Conservation (phyloP, 768 basidiomycete genomes). For the Phylloporus arenicola region DNA sequence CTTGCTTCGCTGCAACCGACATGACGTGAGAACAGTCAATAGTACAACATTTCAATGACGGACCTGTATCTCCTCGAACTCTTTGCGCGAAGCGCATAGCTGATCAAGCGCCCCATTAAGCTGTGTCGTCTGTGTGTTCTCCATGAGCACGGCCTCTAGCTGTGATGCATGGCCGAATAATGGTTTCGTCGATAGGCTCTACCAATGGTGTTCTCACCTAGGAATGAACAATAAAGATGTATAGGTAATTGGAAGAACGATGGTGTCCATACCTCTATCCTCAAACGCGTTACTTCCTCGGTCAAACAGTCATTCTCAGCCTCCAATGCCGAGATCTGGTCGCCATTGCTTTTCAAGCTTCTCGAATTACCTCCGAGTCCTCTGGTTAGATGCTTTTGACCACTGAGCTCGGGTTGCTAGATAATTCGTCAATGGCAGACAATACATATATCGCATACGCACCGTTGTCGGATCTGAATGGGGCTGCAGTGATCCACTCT, state of each 20-base stretch:
- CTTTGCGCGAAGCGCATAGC: constrained; percentile 35
- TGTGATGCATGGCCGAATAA: constrained; percentile 50
- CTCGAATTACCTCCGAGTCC: constrained; percentile 39
- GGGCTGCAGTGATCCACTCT: constrained; percentile 43
- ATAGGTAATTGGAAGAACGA: not conserved
- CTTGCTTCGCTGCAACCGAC: constrained; percentile 41
- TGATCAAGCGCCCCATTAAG: constrained; percentile 42
- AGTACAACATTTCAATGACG: constrained; percentile 17
- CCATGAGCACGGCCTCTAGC: constrained; percentile 39
- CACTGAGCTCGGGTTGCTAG: constrained; percentile 42
- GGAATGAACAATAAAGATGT: not conserved
- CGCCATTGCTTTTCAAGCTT: constrained; percentile 28
- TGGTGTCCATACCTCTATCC: constrained; percentile 38
- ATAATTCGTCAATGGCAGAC: constrained; percentile 29
- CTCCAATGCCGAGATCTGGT: constrained; percentile 47
- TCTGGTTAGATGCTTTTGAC: constrained; percentile 34
- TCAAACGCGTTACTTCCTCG: constrained; percentile 41
- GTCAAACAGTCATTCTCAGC: constrained; percentile 41
- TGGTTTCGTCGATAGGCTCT: constrained; percentile 42
- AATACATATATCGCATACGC: constrained; percentile 45
- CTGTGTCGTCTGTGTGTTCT: constrained; percentile 32
- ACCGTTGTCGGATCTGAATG: constrained; percentile 64
- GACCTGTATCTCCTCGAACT: constrained; percentile 45
- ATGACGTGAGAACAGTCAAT: constrained; percentile 10
- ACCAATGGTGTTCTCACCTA: constrained; percentile 41